Percentiles rank a stretch among this genome's conserved stretches.
phyloP scores from a whole-genome alignment of 108 stramenopile species.

The Skeletonema tropicum region DNA sequence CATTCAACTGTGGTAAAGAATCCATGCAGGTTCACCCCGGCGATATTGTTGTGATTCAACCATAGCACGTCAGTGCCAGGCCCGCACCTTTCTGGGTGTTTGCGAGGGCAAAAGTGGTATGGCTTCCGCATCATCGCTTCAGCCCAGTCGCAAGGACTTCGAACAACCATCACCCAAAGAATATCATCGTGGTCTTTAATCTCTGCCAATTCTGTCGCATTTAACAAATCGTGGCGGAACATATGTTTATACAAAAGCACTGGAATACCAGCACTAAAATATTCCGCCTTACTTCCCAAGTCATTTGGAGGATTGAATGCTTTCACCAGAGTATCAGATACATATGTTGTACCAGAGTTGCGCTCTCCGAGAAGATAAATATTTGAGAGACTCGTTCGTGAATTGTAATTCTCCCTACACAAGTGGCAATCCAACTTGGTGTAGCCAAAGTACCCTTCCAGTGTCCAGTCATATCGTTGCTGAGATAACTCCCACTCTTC shows the following conservation, averaged over 20 bases:
- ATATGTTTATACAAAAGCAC: slow-evolving; percentile 50
- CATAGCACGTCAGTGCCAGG: slow-evolving; percentile 24
- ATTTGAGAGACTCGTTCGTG: slow-evolving; percentile 8
- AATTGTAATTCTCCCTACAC: slow-evolving; percentile 14
- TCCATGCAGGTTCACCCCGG: slow-evolving; percentile 16
- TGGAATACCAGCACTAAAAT: slow-evolving; percentile 45
- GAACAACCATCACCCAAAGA: slow-evolving; percentile 54
- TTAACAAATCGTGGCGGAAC: slow-evolving; percentile 53
- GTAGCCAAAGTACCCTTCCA: slow-evolving; percentile 51
- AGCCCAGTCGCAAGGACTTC: slow-evolving; percentile 55
- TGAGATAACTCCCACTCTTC: slow-evolving; percentile 46
- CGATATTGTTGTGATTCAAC: slow-evolving; percentile 46
- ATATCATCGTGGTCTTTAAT: slow-evolving; percentile 37
- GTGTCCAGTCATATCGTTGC: slow-evolving; percentile 41
- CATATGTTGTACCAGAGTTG: slow-evolving; percentile 47
- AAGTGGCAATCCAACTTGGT: slow-evolving; percentile 43
- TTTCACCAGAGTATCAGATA: slow-evolving; percentile 40
- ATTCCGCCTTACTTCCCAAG: slow-evolving; percentile 28
- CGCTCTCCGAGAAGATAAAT: slow-evolving; percentile 49
- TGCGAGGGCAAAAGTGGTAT: slow-evolving; percentile 46
- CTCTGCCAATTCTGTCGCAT: slow-evolving; percentile 37
- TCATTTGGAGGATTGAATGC: slow-evolving; percentile 47
- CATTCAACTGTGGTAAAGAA: slow-evolving; percentile 46
- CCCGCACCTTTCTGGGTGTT: slow-evolving; percentile 44
- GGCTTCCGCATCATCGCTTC: slow-evolving; percentile 55